Conservation (phyloP, 2,329 filamentous ascomycete species). For the Botrytis fabae region DNA sequence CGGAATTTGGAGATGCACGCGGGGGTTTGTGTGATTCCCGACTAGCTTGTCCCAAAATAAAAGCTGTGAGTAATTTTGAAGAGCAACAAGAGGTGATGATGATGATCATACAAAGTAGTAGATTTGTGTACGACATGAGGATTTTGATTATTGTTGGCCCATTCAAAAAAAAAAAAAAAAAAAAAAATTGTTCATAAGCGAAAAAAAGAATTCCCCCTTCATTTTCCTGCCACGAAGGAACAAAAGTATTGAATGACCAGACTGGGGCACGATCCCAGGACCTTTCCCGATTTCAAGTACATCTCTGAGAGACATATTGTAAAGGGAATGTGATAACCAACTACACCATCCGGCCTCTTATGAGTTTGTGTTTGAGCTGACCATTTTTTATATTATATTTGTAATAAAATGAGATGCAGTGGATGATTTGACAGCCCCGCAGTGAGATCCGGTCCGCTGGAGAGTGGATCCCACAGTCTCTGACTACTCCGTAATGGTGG, state of each 20-base stretch:
- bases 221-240: not conserved
- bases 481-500: not conserved
- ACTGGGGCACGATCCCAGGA: conserved; percentile 18
- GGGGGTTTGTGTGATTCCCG: not conserved
- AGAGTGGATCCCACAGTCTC: not conserved
- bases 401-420: rapidly evolving
- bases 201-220: not conserved
- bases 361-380: rapidly evolving
- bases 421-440: not conserved
- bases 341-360: conserved; percentile 16
- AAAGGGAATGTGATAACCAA: conserved; percentile 18
- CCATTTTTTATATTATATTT: not conserved
- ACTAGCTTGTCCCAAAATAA: not conserved
- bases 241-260: not conserved
- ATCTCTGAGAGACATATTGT: not conserved
- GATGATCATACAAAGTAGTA: not conserved
- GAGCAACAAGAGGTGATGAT: not conserved
- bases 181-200: conserved; percentile 3
- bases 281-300: not conserved
- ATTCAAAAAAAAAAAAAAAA: not conserved
- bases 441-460: not conserved
- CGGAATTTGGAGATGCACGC: not conserved
- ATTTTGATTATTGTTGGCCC: not conserved
- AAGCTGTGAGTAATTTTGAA: not conserved
- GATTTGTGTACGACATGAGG: not conserved